These are phyloP conservation scores for Epichloe festucae DNA, from an alignment of 2,329 filamentous ascomycete species.

Conservation along the genomic window DNA sequence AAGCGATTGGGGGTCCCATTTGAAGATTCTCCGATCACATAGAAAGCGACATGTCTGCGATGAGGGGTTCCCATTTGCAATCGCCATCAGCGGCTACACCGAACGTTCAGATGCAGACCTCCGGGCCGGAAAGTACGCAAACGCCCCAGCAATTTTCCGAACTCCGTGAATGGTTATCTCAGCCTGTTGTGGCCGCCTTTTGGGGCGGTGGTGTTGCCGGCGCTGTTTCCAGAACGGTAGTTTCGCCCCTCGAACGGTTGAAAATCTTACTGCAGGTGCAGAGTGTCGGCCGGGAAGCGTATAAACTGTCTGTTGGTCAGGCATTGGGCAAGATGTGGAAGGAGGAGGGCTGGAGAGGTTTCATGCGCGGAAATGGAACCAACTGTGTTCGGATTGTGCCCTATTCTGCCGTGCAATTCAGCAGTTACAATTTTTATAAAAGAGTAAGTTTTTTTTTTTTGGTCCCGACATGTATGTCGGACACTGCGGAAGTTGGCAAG, in stretches of 20 bases:
- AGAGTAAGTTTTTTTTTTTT: conserved; percentile 41
- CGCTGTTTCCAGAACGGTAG: conserved; percentile 93
- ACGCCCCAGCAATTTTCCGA: conserved; percentile 15
- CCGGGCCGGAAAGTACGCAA: conserved; percentile 15
- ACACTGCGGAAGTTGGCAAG: neutral
- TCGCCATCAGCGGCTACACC: conserved; percentile 3
- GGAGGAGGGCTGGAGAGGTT: conserved; percentile 92
- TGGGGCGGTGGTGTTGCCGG: conserved; percentile 88
- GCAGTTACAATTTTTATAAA: conserved; percentile 96
- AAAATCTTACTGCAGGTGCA: conserved; percentile 98
- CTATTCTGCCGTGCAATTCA: conserved; percentile 96
- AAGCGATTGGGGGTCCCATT: conserved; percentile 8
- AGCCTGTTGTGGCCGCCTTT: conserved; percentile 83
- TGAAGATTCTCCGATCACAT: neutral
- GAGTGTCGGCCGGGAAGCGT: conserved; percentile 78
- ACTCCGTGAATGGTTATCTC: conserved; percentile 46
- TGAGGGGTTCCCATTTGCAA: conserved; percentile 12
- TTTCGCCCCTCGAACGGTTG: conserved; percentile 86
- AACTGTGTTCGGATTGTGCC: conserved; percentile 98
- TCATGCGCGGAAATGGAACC: conserved; percentile 95
- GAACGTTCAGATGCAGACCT: conserved; percentile 11
- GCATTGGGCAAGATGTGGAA: conserved; percentile 90
- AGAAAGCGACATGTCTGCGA: conserved; percentile 17
- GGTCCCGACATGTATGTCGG: neutral
- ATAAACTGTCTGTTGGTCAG: conserved; percentile 82